Conservation (phyloP, 73 alveolate species). For the Stentor roeselii region DNA sequence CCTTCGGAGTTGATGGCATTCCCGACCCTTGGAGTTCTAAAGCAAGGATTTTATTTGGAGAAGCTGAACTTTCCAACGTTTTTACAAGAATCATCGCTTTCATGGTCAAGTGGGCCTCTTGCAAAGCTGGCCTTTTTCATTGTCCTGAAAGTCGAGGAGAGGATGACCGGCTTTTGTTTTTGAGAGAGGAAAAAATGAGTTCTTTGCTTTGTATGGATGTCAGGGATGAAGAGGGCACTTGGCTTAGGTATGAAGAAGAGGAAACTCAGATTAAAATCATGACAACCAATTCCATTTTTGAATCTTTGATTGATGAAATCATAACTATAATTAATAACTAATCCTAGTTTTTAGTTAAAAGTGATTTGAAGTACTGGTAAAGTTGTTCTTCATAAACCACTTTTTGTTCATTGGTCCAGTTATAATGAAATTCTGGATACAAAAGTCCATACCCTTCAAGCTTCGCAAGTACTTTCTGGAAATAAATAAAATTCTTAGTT, state of each 20-base stretch:
- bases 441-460: not conserved
- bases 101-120: slow-evolving; percentile 18
- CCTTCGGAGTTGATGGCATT: slow-evolving; percentile 81
- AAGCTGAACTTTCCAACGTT: slow-evolving; percentile 5
- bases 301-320: slow-evolving; percentile 5
- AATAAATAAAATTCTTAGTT: not conserved
- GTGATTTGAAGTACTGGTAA: slow-evolving; percentile 2
- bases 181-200: slow-evolving; percentile 48
- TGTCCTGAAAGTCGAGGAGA: slow-evolving; percentile 36
- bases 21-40: slow-evolving; percentile 80
- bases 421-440: not conserved
- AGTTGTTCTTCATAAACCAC: not conserved
- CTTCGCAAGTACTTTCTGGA: slow-evolving; percentile 22
- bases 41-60: slow-evolving; percentile 19
- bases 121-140: slow-evolving; percentile 42
- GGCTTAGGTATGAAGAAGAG: slow-evolving; percentile 58
- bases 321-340: not conserved
- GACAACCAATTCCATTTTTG: not conserved
- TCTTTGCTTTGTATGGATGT: slow-evolving; percentile 44
- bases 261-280: slow-evolving; percentile 39
- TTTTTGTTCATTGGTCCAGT: slow-evolving; percentile 4
- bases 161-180: slow-evolving; percentile 37
- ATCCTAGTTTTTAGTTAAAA: slow-evolving; percentile 6
- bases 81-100: slow-evolving; percentile 26
- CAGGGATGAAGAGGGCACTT: slow-evolving; percentile 42